Evolutionary conservation across 495 filamentous ascomycete species (phyloP), one percentile per base, ranked within the genome.

Genomic region (Neurospora sp.): DNA sequence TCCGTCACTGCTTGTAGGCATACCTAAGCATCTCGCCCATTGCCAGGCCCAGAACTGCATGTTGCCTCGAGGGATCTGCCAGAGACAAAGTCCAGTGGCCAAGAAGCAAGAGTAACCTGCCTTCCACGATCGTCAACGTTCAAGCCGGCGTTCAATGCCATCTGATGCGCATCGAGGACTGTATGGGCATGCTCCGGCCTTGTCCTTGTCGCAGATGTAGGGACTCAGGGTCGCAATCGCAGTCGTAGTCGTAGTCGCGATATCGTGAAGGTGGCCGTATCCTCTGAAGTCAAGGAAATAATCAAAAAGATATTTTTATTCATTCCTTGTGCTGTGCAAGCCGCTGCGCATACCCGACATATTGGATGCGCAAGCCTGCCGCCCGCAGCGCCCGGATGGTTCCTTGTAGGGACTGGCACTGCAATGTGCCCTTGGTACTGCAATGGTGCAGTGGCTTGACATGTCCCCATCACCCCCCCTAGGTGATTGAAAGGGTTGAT

Each of bases 241-340:
- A 35, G 54, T 35, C 27, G 27, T 6, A 6, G 54, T 62, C 37
- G 62, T 70, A n/a, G 74, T 71, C 23, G 46, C 70, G 40, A 31
- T 69, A 75, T 79, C 71, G 74, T 73, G 20, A 71, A 72, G 11
- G 71, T 59, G 44, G 31, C 54, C 31, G 71, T 59, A 59, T 72
- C 71, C 71, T 46, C 8, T 66, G 54, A 66, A 66, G 54, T 66
- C 54, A 66, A 16, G 54, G 27, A 66, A 62, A 35, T 18, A 35
- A 59, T 27, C 41, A 62, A 62, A 70, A 69, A 75, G 74, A 76
- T 81, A 81, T 81, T 81, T 81, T 81, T 81, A 78, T 75, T 74
- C 75, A 27, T 69, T 59, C 20, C 39, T 74, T 76, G 70, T 76
- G 76, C 77, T 75, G 79, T 77, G 79, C 73, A 75, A 39, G 72